Conservation (phyloP, 345 rosid species). For the Melaleuca alternifolia region DNA sequence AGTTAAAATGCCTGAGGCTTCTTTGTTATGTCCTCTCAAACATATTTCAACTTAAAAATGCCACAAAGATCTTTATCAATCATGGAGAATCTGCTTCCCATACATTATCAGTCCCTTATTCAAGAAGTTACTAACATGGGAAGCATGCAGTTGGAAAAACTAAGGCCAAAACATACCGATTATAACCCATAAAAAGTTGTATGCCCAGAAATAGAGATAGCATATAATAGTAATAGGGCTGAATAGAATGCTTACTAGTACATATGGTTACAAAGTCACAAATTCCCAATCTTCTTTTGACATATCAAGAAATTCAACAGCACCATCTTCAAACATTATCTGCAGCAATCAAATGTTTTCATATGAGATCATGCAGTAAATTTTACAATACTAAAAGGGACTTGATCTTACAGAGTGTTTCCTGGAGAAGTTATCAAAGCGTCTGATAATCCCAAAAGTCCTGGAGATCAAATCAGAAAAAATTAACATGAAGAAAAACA, state of each 20-base stretch:
- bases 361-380: not conserved
- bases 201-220: not conserved
- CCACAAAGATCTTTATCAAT: not conserved
- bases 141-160: not conserved
- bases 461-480: slow-evolving; percentile 21
- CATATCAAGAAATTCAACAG: slow-evolving; percentile 47
- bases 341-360: slow-evolving; percentile 10
- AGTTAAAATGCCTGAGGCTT: not conserved
- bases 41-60: not conserved
- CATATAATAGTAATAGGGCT: not conserved
- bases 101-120: not conserved
- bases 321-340: slow-evolving; percentile 81
- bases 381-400: not conserved
- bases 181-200: not conserved
- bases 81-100: not conserved
- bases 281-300: slow-evolving; percentile 63
- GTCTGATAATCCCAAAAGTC: slow-evolving; percentile 53
- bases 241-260: not conserved
- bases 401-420: slow-evolving; percentile 47
- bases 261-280: slow-evolving; percentile 15
- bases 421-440: slow-evolving; percentile 48
- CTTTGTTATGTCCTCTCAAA: not conserved
- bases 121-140: not conserved
- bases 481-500: not conserved
- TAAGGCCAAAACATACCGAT: not conserved